Evolutionary conservation across 2,329 filamentous ascomycete genomes (phyloP).

Genomic region (Colletotrichum lini): DNA sequence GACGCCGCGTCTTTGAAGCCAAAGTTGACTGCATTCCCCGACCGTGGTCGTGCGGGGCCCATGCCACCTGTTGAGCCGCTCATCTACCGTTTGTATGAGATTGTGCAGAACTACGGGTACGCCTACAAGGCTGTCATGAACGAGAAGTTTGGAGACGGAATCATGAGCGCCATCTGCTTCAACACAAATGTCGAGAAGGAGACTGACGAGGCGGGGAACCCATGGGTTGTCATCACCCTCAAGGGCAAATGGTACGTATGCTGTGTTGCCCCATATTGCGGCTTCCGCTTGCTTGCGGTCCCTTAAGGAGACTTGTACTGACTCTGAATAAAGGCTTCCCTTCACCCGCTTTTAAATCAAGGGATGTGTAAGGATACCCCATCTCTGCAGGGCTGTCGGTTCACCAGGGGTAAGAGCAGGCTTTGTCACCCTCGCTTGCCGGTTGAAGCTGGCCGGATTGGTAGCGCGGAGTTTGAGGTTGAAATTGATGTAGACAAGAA

Average conservation of each 20-base stretch:
- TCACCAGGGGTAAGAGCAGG: not conserved
- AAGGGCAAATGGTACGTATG: constrained; percentile 86
- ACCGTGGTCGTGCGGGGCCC: constrained; percentile 82
- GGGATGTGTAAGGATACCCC: not conserved
- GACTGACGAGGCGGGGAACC: constrained; percentile 83
- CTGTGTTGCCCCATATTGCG: constrained; percentile 57
- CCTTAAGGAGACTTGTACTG: constrained; percentile 11
- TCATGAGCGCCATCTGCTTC: constrained; percentile 97
- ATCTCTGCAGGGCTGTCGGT: not conserved
- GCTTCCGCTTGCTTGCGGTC: not conserved
- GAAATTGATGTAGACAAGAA: not conserved
- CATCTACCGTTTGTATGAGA: constrained; percentile 93
- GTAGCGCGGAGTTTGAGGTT: not conserved
- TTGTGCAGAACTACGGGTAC: constrained; percentile 97
- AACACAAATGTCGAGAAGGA: constrained; percentile 95
- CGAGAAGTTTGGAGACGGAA: constrained; percentile 94
- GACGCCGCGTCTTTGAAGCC: constrained; percentile 68
- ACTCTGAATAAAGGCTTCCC: constrained; percentile 50
- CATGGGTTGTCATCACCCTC: constrained; percentile 89
- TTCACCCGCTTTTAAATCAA: constrained; percentile 53
- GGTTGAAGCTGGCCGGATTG: not conserved
- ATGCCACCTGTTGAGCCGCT: constrained; percentile 90
- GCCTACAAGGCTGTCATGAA: constrained; percentile 96
- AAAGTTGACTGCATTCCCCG: constrained; percentile 81
- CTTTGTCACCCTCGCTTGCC: not conserved